Evolutionary conservation across 345 rosid species (phyloP), one percentile per base, ranked within the genome.

Genomic region (Eucalyptus virginea): DNA sequence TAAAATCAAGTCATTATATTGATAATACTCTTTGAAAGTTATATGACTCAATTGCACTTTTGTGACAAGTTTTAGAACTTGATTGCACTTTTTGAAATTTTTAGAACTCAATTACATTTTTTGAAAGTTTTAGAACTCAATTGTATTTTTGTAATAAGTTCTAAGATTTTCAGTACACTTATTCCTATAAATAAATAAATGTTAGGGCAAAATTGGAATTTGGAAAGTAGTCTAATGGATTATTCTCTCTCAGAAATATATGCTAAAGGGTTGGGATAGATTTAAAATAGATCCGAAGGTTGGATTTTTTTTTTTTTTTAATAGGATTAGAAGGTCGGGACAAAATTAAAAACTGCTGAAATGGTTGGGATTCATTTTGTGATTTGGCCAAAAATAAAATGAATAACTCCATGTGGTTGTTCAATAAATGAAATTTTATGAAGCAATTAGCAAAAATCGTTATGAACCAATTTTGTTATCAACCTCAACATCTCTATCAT

Each of bases 31-130:
- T 51, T 18, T 18, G 0, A 51, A 51, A 51, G 0, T 51, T 51
- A 1, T 51, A 0, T 0, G 0, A 50, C 1, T 50, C 0, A 50
- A 50, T 50, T 50, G 4, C 0, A 51, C 0, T 51, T 1, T 51
- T 0, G 2, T 51, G 8, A 17, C 0, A 51, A 17, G 0, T 17
- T 51, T 51, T 51, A 18, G 0, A 51, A 51, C 9, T 3, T 16
- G 8, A 50, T 50, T 50, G 21, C 0, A 0, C 1, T 50, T 50
- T 50, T 6, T 6, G 1, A 51, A 51, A 17, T 6, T 17, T 51
- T 51, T 51, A 17, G 23, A 0, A 6, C 1, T 15, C 7, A 0
- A 49, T 49, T 49, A 0, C 3, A 49, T 5, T 50, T 49, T 50
- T 15, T 15, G 18, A 50, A 49, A 15, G 0, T 50, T 5, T 50